Evolutionary conservation across 768 basidiomycete species (phyloP), one percentile per base, ranked within the genome.

Genomic region (Lactarius evosmus): DNA sequence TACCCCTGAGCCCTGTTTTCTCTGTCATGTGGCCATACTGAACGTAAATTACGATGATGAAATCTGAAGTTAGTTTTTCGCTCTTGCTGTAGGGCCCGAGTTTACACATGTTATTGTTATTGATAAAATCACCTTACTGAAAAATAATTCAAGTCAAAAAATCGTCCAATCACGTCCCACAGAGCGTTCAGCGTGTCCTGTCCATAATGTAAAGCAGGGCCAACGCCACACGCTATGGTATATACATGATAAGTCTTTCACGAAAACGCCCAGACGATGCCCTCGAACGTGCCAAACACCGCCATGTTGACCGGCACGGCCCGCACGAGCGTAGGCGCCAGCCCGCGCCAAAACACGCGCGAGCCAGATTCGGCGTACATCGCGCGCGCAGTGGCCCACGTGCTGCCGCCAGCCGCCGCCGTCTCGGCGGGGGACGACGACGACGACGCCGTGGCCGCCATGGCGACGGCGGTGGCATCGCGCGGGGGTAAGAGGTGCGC

Each of bases 281-380:
- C 74, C 67, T 93, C 90, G 65, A 91, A 93, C 2, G 85, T 83
- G 3, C 80, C 82, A 73, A 93, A 92, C 1, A 87, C 91, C 34
- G 85, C 87, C 82, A 92, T 90, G 67, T 92, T 92, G n/a, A 90
- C 89, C 2, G 91, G 91, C 27, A 91, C 80, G n/a, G 89, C 88
- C 44, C 94, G 80, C 41, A 95, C 83, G 9, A 97, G 72, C 0
- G 94, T 95, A 12, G 93, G 92, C 2, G 84, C 78, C 30, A 95
- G 75, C 0, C 94, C 94, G 5, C 83, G 78, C 66, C 86, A 89
- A 70, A 95, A 93, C 1, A 91, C 90, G 16, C 76, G 70, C 17
- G 78, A 63, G 0, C 94, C 93, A 69, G 91, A 88, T 9, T 77
- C 70, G 27, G 81, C 80, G 66, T 87, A 89, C 3, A 86, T 85